A percentile compares a stretch with the other conserved stretches of the same genome.
Conservation (phyloP, 1,284 basidiomycete species). For the Moesziomyces antarcticus region DNA sequence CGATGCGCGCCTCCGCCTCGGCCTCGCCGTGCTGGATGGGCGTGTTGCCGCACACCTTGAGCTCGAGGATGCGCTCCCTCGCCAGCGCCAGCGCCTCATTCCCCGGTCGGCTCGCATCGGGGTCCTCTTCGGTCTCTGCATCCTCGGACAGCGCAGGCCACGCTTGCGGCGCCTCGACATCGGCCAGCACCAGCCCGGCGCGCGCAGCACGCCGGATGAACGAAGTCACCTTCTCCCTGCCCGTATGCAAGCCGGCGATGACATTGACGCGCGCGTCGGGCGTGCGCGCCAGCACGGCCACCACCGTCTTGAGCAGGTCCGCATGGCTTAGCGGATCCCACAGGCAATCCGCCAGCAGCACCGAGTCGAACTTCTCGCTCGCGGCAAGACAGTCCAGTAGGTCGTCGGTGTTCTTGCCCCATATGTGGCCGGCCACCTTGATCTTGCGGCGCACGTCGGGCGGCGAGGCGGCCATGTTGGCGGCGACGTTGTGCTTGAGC, state of each 20-base stretch:
- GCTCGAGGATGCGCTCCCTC: slow-evolving; percentile 45
- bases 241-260: slow-evolving; percentile 64
- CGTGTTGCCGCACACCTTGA: slow-evolving; percentile 52
- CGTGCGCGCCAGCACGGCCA: slow-evolving; percentile 26
- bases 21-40: slow-evolving; percentile 22
- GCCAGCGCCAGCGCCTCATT: slow-evolving; percentile 34
- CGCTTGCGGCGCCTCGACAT: slow-evolving; percentile 4
- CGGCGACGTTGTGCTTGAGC: slow-evolving; percentile 47
- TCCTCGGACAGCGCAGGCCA: slow-evolving; percentile 26
- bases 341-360: slow-evolving; percentile 65
- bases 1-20: background rate
- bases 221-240: slow-evolving; percentile 53
- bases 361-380: slow-evolving; percentile 34
- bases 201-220: slow-evolving; percentile 55
- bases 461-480: slow-evolving; percentile 11
- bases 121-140: background rate
- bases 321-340: slow-evolving; percentile 65
- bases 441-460: slow-evolving; percentile 8
- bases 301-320: slow-evolving; percentile 55
- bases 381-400: slow-evolving; percentile 53
- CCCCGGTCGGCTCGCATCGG: slow-evolving; percentile 12
- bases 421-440: slow-evolving; percentile 59
- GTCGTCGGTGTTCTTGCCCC: slow-evolving; percentile 60
- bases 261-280: slow-evolving; percentile 52
- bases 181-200: slow-evolving; percentile 45